phyloP scores from a whole-genome alignment of 305 asterid genomes.

The Fraxinus xanthoxyloides region DNA sequence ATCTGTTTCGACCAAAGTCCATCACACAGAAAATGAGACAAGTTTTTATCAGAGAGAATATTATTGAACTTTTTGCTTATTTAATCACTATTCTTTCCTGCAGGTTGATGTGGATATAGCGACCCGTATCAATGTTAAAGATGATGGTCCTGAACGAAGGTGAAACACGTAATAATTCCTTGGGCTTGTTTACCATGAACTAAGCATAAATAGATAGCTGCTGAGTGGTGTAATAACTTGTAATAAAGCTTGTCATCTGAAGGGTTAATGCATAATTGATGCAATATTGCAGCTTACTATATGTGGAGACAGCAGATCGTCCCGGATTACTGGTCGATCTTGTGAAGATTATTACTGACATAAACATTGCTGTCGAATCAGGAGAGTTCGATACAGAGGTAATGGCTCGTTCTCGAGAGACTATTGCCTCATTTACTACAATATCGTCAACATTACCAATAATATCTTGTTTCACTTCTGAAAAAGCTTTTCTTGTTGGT shows the following conservation, averaged over 20 bases:
- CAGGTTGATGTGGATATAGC: constrained; percentile 82
- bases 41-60: neutral
- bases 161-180: constrained; percentile 5
- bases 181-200: neutral
- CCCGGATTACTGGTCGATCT: constrained; percentile 96
- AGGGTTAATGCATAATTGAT: constrained; percentile 6
- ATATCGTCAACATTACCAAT: neutral
- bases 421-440: neutral
- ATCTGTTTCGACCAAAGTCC: neutral
- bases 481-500: neutral
- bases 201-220: neutral
- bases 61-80: neutral
- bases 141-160: constrained; percentile 83
- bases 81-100: constrained; percentile 10
- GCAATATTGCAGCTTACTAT: constrained; percentile 66
- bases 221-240: neutral
- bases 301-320: constrained; percentile 79
- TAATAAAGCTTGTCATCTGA: neutral
- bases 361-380: constrained; percentile 69
- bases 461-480: neutral
- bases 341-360: constrained; percentile 77
- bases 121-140: constrained; percentile 65
- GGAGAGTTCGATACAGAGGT: constrained; percentile 97
- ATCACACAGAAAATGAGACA: neutral
- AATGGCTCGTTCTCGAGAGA: neutral